These are phyloP conservation scores for Pichia sp. DNA, from an alignment of 1,139 yeast genomes.

Conservation along the genomic window DNA sequence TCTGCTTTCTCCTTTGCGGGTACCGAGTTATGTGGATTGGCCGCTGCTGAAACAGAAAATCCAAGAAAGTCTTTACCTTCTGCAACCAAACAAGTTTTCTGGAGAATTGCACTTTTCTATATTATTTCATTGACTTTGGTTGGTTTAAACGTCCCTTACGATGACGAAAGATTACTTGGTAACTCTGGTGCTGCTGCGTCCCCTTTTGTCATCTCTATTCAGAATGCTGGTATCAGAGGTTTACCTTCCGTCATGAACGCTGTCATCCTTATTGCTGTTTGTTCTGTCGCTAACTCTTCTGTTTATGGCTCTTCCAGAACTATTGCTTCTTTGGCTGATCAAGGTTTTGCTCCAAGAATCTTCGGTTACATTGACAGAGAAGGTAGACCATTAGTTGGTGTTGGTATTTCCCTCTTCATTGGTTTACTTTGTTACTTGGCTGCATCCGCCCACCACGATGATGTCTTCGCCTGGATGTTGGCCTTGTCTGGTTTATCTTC, in stretches of 20 bases:
- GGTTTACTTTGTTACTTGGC: conserved; percentile 74
- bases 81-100: conserved; percentile 68
- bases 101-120: conserved; percentile 66
- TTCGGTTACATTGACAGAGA: conserved; percentile 68
- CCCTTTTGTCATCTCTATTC: conserved; percentile 73
- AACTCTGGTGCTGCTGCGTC: conserved; percentile 52
- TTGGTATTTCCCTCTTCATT: conserved; percentile 49
- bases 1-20: conserved; percentile 90
- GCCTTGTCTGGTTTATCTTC: conserved; percentile 83
- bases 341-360: conserved; percentile 73
- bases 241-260: conserved; percentile 70
- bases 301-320: conserved; percentile 80
- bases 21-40: conserved; percentile 74
- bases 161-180: conserved; percentile 46
- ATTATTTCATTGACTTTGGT: conserved; percentile 54
- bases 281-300: conserved; percentile 72
- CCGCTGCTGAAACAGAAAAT: conserved; percentile 78
- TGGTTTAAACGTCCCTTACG: conserved; percentile 66
- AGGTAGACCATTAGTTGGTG: conserved; percentile 72
- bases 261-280: conserved; percentile 63
- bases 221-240: conserved; percentile 52
- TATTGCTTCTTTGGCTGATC: conserved; percentile 73
- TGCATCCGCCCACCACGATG: conserved; percentile 58
- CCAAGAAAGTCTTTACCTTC: conserved; percentile 65
- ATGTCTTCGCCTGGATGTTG: conserved; percentile 74